Evolutionary conservation across 352 stramenopile species (phyloP), one percentile per base, ranked within the genome.

Genomic region (Globisporangium paddicum): DNA sequence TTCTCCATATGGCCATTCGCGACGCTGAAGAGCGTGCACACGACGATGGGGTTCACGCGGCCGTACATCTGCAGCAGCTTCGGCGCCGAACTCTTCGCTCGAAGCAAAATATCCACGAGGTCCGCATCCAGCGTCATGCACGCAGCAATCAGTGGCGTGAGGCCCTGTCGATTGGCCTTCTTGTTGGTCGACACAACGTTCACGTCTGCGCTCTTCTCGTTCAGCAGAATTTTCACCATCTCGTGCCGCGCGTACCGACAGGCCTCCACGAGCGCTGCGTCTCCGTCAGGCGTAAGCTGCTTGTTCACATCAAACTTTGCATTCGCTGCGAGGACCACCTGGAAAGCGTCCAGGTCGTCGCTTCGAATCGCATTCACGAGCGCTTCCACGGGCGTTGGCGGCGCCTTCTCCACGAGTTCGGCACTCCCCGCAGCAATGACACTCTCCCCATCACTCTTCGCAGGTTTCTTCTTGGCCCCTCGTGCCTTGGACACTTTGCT

Each of bases 61-160:
- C 75, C 77, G 37, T 76, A 85, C 11, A 62, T 57, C 19, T 71
- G 59, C 28, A 85, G 40, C 8, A 82, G 23, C 18, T 79, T 62
- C 14, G 77, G 70, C 19, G 55, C 55, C 2, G 60, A 53, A 5
- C 7, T 40, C n/a, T 38, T 19, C 46, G 48, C 37, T 54, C 28
- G 32, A 4, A 90, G 66, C 14, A 90, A 40, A 14, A 71, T n/a
- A 0, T 70, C 56, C 0, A 90, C 80, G 21, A 85, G 28, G 18
- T 63, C 34, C 0, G 55, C 45, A 23, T 77, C 47, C n/a, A 90
- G 63, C 23, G 80, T 67, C 73, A 88, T 84, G 42, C 71, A 79
- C 14, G 80, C 77, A 5, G 77, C 77, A 18, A 83, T 65, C 30
- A 90, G 56, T 16, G 80, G 73, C 26, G 73, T 66, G 21, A 89